A percentile compares a stretch with the other conserved stretches of the same genome.
Conservation (phyloP, 2,329 filamentous ascomycete genomes). For the Capronia americana region DNA sequence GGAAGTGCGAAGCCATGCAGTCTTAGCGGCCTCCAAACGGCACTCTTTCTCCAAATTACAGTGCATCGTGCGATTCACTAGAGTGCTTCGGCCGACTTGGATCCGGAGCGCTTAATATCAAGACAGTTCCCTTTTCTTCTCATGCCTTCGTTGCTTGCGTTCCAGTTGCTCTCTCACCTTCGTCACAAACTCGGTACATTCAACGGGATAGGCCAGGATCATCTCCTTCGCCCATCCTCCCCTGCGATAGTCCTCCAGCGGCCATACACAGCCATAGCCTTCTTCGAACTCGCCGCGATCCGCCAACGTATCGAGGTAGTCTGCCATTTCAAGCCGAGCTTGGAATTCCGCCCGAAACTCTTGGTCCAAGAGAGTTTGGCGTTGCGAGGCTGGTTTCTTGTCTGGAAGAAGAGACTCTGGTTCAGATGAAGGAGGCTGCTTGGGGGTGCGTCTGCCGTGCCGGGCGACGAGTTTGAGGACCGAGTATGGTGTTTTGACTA, state of each 20-base stretch:
- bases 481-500: constrained; percentile 27
- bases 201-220: constrained; percentile 24
- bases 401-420: no score
- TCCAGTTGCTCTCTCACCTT: constrained; percentile 11
- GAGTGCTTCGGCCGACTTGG: not conserved
- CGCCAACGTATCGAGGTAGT: constrained; percentile 55
- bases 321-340: constrained; percentile 61
- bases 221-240: constrained; percentile 29
- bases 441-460: constrained; percentile 10
- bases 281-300: constrained; percentile 24
- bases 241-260: constrained; percentile 29
- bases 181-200: constrained; percentile 22
- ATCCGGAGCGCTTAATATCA: not conserved
- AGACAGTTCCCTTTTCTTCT: not conserved
- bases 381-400: not conserved
- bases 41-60: not conserved
- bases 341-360: constrained; percentile 46
- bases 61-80: not conserved
- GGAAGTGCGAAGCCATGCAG: not conserved
- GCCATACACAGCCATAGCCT: constrained; percentile 28
- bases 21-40: not conserved
- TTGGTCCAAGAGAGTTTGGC: constrained; percentile 25
- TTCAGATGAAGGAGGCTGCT: not conserved
- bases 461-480: constrained; percentile 28
- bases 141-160: not conserved